phyloP scores from a whole-genome alignment of 2,329 filamentous ascomycete genomes.

The Peltaster fructicola region DNA sequence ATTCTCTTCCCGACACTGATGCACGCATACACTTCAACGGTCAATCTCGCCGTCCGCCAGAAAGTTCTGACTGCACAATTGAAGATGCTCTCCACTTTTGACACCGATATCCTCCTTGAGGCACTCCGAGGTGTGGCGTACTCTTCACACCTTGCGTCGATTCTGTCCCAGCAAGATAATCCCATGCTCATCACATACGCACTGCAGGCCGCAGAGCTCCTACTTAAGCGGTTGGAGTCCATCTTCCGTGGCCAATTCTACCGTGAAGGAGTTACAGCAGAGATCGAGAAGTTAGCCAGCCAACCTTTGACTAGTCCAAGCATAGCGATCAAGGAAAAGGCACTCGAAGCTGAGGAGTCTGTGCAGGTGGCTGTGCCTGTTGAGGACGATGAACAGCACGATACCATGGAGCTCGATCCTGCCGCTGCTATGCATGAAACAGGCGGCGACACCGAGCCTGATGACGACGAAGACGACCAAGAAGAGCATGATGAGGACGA shows the following conservation, averaged over 20 bases:
- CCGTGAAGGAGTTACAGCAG: slow-evolving; percentile 83
- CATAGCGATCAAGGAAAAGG: slow-evolving; percentile 1
- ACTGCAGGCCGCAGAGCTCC: slow-evolving; percentile 73
- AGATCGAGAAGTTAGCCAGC: slow-evolving; percentile 66
- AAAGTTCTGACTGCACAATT: slow-evolving; percentile 91
- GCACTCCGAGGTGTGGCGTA: slow-evolving; percentile 79
- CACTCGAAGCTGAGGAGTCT: slow-evolving; percentile 1
- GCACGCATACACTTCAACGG: slow-evolving; percentile 92
- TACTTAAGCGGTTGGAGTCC: slow-evolving; percentile 65
- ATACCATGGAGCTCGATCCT: slow-evolving; percentile 20
- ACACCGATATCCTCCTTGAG: slow-evolving; percentile 66
- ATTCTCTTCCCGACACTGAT: slow-evolving; percentile 90
- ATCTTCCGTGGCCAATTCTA: slow-evolving; percentile 96
- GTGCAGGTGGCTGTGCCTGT: slow-evolving; percentile 3
- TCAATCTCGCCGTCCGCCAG: slow-evolving; percentile 84
- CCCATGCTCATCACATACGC: slow-evolving; percentile 70
- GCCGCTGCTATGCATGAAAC: slow-evolving; percentile 27
- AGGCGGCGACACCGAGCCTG: slow-evolving; percentile 38
- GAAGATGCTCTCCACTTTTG: slow-evolving; percentile 95
- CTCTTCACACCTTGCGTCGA: slow-evolving; percentile 86
- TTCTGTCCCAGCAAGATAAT: slow-evolving; percentile 89
- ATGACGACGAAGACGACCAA: slow-evolving; percentile 27
- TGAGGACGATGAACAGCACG: slow-evolving; percentile 21
- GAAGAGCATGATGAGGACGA: slow-evolving; percentile 9
- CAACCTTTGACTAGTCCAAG: slow-evolving; percentile 13